Percentiles rank a stretch among this genome's conserved stretches.
Evolutionary conservation across 106 monocot genomes (phyloP).

Genomic region (Triglochin maritima): DNA sequence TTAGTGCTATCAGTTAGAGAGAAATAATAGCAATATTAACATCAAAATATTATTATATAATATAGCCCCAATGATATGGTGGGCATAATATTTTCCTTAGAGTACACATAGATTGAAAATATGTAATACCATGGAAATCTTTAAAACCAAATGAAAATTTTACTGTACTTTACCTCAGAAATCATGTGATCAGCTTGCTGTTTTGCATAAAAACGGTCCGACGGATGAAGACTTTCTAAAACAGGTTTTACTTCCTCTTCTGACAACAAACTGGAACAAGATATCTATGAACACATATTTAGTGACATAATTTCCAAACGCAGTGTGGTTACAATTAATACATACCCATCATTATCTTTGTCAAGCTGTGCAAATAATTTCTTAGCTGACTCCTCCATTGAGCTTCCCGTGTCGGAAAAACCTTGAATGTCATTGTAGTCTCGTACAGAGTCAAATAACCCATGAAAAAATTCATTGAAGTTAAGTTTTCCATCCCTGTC

Average conservation of each 20-base stretch:
- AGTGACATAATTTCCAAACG: no score
- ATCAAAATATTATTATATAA: no score
- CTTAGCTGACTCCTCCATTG: slow-evolving; percentile 39
- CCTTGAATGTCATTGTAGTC: slow-evolving; percentile 39
- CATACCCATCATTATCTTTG: slow-evolving; percentile 64
- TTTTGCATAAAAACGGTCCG: slow-evolving; percentile 78
- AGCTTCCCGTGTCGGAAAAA: slow-evolving; percentile 25
- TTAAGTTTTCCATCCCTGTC: slow-evolving; percentile 82
- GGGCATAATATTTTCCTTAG: no score
- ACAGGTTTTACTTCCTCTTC: slow-evolving; percentile 62
- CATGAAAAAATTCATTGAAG: slow-evolving; percentile 73
- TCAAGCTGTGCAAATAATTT: slow-evolving; percentile 67
- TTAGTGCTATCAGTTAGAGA: no score
- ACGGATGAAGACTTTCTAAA: slow-evolving; percentile 65
- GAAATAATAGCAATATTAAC: no score
- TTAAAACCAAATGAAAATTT: no score
- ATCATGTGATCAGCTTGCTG: slow-evolving; percentile 75
- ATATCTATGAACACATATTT: not conserved
- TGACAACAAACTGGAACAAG: slow-evolving; percentile 47
- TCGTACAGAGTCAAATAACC: slow-evolving; percentile 62
- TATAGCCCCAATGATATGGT: no score
- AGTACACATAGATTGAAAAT: no score
- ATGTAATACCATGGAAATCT: no score
- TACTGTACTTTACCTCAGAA: slow-evolving; percentile 37
- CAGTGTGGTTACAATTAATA: not conserved